Percentiles rank a stretch among this genome's conserved stretches.
Conservation (phyloP, 192 early-diverging fungal genomes). For the Endogone sp. region DNA sequence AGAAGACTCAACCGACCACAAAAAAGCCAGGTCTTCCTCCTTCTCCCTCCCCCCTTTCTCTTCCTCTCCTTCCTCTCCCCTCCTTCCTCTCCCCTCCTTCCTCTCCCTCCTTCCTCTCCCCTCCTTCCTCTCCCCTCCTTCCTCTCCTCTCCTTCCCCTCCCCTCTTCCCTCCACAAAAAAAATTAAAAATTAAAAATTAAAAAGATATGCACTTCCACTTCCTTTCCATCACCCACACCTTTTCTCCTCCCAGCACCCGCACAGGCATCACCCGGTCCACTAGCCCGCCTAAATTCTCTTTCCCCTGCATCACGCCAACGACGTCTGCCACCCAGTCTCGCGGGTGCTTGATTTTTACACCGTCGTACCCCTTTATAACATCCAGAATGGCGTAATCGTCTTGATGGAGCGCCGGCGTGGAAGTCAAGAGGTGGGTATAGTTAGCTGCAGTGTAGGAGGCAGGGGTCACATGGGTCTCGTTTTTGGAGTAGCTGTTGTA, state of each 20-base stretch:
- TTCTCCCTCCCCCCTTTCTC: too few relatives aligned
- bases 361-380: neutral
- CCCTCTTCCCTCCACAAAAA: neutral
- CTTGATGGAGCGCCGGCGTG: conserved; percentile 17
- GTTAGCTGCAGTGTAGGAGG: conserved; percentile 35
- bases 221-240: neutral
- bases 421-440: conserved; percentile 55
- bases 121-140: too few relatives aligned
- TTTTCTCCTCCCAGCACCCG: neutral
- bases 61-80: too few relatives aligned
- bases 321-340: neutral
- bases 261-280: neutral
- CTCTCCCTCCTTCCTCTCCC: too few relatives aligned
- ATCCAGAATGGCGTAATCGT: neutral
- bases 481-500: conserved; percentile 54
- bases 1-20: too few relatives aligned
- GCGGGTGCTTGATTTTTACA: neutral
- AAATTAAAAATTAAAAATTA: too few relatives aligned
- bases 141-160: too few relatives aligned
- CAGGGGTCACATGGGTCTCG: conserved; percentile 41
- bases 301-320: neutral
- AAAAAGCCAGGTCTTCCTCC: too few relatives aligned
- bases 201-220: neutral
- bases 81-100: too few relatives aligned
- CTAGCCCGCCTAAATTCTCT: neutral